A percentile compares a stretch with the other conserved stretches of the same genome.
Conservation (phyloP, 225 moss, liverwort and hornwort species). For the Takakia lepidozioides region DNA sequence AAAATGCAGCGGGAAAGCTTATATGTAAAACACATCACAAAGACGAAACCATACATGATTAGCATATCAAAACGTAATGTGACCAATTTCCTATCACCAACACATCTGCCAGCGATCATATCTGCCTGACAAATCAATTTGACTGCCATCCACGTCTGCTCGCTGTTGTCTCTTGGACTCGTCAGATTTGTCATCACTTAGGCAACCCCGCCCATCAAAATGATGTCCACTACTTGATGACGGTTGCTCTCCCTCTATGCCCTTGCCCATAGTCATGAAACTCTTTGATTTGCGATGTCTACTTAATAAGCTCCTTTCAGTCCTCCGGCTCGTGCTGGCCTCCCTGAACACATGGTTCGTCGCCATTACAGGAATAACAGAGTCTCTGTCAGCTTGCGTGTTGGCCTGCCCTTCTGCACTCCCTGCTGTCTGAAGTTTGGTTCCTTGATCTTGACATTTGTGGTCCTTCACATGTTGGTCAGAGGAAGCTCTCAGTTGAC, state of each 20-base stretch:
- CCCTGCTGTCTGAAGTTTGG: conserved; percentile 8
- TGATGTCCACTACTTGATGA: not conserved
- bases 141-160: conserved; percentile 6
- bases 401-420: too few species aligned
- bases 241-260: conserved; percentile 14
- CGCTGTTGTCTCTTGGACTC: conserved; percentile 15
- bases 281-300: conserved; percentile 2
- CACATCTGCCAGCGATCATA: conserved; percentile 44
- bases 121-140: too few species aligned
- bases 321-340: too few species aligned
- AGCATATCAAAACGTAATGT: too few species aligned
- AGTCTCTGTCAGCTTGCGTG: too few species aligned
- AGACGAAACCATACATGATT: too few species aligned
- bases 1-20: too few species aligned
- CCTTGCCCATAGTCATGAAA: conserved; percentile 6
- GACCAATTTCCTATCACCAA: conserved; percentile 27
- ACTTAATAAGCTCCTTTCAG: conserved; percentile 7
- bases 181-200: conserved; percentile 8
- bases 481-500: conserved; percentile 5
- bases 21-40: too few species aligned
- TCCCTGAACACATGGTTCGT: too few species aligned
- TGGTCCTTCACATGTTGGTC: conserved; percentile 2
- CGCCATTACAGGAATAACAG: too few species aligned
- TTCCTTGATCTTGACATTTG: conserved; percentile 6
- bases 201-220: conserved; percentile 6